Evolutionary conservation across 148 eudicot species (phyloP).

Genomic region (Nyssa sinensis): DNA sequence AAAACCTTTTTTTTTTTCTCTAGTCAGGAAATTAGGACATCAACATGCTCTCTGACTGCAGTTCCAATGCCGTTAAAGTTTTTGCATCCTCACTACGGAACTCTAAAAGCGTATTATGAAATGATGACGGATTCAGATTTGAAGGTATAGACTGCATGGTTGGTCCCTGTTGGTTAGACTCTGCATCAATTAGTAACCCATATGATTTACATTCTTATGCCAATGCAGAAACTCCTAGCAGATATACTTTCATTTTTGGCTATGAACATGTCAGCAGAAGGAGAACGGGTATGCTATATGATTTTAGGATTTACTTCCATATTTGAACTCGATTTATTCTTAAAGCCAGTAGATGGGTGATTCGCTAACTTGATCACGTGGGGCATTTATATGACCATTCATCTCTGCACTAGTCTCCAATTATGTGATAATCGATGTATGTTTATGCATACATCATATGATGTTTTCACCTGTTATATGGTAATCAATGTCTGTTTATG

Average conservation of each 20-base stretch:
- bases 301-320: constrained; percentile 5
- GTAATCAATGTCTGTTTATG: neutral
- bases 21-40: constrained; percentile 90
- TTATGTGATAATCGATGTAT: neutral
- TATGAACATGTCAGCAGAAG: constrained; percentile 94
- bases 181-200: neutral
- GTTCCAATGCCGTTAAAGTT: constrained; percentile 96
- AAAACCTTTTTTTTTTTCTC: constrained; percentile 2
- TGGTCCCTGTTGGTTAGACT: neutral
- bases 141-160: constrained; percentile 47
- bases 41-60: constrained; percentile 97
- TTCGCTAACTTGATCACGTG: neutral
- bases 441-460: neutral
- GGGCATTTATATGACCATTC: neutral
- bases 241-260: constrained; percentile 97
- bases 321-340: neutral
- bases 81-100: constrained; percentile 93
- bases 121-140: constrained; percentile 64
- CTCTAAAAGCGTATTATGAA: constrained; percentile 72
- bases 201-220: constrained; percentile 2
- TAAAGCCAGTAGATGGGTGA: neutral
- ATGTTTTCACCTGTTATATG: neutral
- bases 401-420: neutral
- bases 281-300: constrained; percentile 62
- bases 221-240: constrained; percentile 70